Base-by-base conservation (phyloP, 495 filamentous ascomycete genomes). In the Neurospora sp. region DNA sequence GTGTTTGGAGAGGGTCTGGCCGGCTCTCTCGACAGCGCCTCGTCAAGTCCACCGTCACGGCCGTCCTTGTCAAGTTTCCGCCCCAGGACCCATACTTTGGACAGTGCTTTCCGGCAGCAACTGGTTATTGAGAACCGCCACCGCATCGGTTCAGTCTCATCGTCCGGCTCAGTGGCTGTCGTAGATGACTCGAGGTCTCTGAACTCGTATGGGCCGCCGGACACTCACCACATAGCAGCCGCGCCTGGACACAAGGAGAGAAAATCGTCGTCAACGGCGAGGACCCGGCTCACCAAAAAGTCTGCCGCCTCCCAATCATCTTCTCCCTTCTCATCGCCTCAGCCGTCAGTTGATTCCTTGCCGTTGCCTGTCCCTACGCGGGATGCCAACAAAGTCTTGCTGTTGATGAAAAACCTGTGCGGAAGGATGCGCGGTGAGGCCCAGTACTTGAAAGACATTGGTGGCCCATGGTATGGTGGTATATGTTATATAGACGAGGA, bases 341-440 rank as follows among this genome's bases (percentile, higher is more conserved):
- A 82, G 61, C 86, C 86, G 0, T 86, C 83, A 4, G 82, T 87
- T 42, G 87, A 88, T 77, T 87, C 86, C 3, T 75, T 89, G 12
- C 86, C 84, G 4, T 79, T 84, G 39, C 87, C 88, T 3, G 84
- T 90, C 18, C 86, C 86, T 16, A 88, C 89, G 7, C 83, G 85
- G 14, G 87, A 91, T 79, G 88, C 87, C 20, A 87, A 89, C 71
- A 89, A 84, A 73, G 85, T 93, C 14, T 79, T 92, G 71, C 83
- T 87, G 74, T 77, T 94, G 61, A 93, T 93, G 91, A 89, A 87
- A 75, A 86, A 82, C 22, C 81, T 90, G 12, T 88, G 89, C 69
- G 91, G 91, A 12, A 83, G 87, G 73, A 93, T 93, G 91, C 87
- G 86, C 73, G 91, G 91, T 68, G 86, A 87, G 69, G 79, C 92